These are phyloP conservation scores for Tolypocladium ophioglossoides DNA, from an alignment of 2,329 filamentous ascomycete species.

Conservation along the genomic window DNA sequence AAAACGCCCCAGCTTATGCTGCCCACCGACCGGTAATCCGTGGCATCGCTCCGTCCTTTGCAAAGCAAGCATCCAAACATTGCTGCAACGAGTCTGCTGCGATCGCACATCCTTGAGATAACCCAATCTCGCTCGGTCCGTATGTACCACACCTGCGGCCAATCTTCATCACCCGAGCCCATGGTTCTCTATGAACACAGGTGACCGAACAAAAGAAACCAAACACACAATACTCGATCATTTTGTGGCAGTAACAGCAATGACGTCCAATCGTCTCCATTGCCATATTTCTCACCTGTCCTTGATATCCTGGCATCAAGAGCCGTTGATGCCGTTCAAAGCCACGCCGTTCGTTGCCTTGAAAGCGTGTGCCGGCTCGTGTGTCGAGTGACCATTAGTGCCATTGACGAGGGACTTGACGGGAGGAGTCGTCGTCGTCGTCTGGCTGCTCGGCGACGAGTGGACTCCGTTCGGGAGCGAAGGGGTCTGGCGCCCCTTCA, in stretches of 20 bases:
- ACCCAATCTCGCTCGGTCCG: background rate
- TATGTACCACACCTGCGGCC: background rate
- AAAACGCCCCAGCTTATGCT: slow-evolving; percentile 9
- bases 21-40: background rate
- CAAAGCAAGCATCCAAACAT: slow-evolving; percentile 7
- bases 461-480: slow-evolving; percentile 35
- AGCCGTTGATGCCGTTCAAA: slow-evolving; percentile 19
- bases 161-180: background rate
- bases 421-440: slow-evolving; percentile 14
- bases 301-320: background rate
- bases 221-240: background rate
- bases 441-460: slow-evolving; percentile 33
- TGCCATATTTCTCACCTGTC: background rate
- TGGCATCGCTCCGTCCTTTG: background rate
- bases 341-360: slow-evolving; percentile 12
- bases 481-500: slow-evolving; percentile 34
- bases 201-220: background rate
- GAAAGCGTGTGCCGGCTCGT: slow-evolving; percentile 9
- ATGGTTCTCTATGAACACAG: background rate
- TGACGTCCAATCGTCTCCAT: background rate
- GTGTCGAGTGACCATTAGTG: slow-evolving; percentile 10
- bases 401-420: slow-evolving; percentile 20
- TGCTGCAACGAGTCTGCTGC: background rate
- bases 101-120: background rate
- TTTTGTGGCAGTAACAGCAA: background rate